Percentiles rank a stretch among this genome's conserved stretches.
Evolutionary conservation across 495 filamentous ascomycete species (phyloP).

Genomic region (Baudoinia panamericana): DNA sequence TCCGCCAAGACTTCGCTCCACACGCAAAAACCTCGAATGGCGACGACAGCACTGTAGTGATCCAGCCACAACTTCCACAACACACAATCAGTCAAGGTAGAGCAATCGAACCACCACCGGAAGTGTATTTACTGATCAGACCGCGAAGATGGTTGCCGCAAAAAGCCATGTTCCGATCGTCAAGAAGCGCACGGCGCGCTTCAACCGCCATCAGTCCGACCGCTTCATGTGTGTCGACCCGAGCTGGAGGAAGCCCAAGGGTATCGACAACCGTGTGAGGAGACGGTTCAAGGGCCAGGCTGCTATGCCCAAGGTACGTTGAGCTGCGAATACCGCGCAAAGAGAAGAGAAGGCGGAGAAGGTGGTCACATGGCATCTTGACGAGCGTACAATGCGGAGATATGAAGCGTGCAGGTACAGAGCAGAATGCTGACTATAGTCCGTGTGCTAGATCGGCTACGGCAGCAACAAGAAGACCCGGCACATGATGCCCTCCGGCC

Average conservation of each 20-base stretch:
- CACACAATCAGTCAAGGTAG: no score
- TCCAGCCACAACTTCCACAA: no score
- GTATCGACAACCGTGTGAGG: constrained; percentile 89
- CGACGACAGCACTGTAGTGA: no score
- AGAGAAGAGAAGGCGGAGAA: no score
- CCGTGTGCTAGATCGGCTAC: constrained; percentile 67
- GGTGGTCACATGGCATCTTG: no score
- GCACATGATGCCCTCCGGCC: constrained; percentile 96
- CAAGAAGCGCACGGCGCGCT: constrained; percentile 94
- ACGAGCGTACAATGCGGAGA: constrained; percentile 4
- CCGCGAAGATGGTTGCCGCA: constrained; percentile 78
- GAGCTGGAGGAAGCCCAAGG: constrained; percentile 97
- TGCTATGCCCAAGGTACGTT: constrained; percentile 92
- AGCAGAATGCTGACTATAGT: constrained; percentile 17
- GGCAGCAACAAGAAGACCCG: constrained; percentile 97
- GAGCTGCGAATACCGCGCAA: no score
- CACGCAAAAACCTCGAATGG: no score
- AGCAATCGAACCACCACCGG: background rate
- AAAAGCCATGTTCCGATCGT: constrained; percentile 99
- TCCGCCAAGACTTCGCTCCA: no score
- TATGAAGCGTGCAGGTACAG: no score
- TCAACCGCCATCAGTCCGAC: constrained; percentile 94
- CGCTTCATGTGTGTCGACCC: constrained; percentile 77
- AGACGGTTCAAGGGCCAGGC: constrained; percentile 88
- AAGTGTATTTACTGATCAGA: constrained; percentile 9